Evolutionary conservation across 768 basidiomycete genomes (phyloP), one percentile per base, ranked within the genome.

Genomic region (Tricholoma furcatifolium): DNA sequence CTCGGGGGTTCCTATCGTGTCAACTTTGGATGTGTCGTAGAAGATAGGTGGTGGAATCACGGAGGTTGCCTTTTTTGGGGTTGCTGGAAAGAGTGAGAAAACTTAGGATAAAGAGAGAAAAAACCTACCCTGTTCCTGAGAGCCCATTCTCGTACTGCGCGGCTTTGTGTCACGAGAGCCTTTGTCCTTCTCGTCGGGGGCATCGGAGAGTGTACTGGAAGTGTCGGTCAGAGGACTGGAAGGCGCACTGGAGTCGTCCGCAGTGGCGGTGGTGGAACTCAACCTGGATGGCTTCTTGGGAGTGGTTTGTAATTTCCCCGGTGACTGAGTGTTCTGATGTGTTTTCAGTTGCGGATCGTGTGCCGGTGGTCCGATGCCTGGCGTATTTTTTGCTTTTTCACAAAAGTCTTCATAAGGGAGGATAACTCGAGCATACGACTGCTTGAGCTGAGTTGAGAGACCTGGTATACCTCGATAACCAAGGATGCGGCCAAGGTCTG

Each of bases 401-500:
- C 84, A 87, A 67, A 93, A 98, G 62, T 91, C 83, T 63, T 98
- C 96, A 63, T 93, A 99, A n/a, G 97, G 97, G 40, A 93, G 80
- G 60, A 99, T 91, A 65, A 99, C 91, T 50, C 88, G 84, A 53
- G 79, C 80, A 69, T 96, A 99, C 4, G 94, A 91, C 61, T 83
- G 86, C 74, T 91, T 92, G 68, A 98, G 83, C 64, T 94, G 89
- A 1, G 88, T 86, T 14, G 88, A 89, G 54, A 95, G 79, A 45
- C 90, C 89, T 31, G 86, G 87, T 35, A 89, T 83, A 36, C 88
- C 85, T 58, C 85, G 79, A 74, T 93, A 93, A 24, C 94, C 92
- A 53, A 97, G 74, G 34, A 82, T 75, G 44, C 87, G 82, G 24
- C 92, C 92, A 50, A 99, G 73, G 62, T 90, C 85, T 4, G 85